These are phyloP conservation scores for Theobroma cacao DNA, from an alignment of 345 rosid genomes.

Conservation along the genomic window DNA sequence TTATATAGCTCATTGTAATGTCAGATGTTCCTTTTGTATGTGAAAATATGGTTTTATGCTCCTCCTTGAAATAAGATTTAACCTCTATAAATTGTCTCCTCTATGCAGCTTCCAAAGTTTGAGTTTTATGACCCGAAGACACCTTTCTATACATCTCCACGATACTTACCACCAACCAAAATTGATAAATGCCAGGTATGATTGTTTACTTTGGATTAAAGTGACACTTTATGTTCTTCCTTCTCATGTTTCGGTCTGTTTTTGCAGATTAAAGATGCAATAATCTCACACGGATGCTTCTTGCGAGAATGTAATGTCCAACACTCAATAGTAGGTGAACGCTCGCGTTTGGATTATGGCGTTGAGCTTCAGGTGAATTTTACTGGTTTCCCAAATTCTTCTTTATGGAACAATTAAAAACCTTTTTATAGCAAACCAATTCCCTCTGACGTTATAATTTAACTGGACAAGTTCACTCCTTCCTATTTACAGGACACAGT, in stretches of 20 bases:
- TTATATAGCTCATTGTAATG: neutral
- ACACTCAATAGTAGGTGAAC: constrained; percentile 87
- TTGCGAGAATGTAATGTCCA: constrained; percentile 70
- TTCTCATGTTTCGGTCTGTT: constrained; percentile 15
- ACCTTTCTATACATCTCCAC: constrained; percentile 91
- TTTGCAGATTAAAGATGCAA: constrained; percentile 69
- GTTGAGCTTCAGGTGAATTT: constrained; percentile 76
- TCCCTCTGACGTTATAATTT: neutral
- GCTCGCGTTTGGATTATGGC: constrained; percentile 82
- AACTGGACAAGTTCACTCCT: neutral
- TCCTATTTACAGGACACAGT: constrained; percentile 60
- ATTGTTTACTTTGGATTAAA: neutral
- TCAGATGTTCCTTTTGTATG: neutral
- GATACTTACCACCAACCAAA: constrained; percentile 87
- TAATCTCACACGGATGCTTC: constrained; percentile 97
- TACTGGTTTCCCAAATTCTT: neutral
- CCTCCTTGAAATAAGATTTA: neutral
- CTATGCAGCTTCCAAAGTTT: constrained; percentile 65
- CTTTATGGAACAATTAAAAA: neutral
- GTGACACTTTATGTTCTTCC: neutral
- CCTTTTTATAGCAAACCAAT: neutral
- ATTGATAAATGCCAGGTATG: constrained; percentile 75
- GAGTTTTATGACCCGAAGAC: constrained; percentile 86
- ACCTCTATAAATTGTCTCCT: neutral
- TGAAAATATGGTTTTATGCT: neutral